Conservation (phyloP, 768 basidiomycete genomes). For the Lactarius hengduanensis region DNA sequence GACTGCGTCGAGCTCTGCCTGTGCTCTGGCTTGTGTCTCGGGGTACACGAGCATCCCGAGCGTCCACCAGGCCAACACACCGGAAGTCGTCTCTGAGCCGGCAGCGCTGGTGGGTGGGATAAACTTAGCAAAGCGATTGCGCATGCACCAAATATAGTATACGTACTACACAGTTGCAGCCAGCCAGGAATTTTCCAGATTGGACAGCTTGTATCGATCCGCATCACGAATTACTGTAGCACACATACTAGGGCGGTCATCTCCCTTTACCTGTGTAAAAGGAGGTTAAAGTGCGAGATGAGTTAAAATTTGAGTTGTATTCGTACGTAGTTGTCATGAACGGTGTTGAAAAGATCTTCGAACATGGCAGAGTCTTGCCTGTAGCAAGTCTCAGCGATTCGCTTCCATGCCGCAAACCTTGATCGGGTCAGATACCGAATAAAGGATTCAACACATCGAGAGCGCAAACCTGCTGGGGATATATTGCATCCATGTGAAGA, state of each 20-base stretch:
- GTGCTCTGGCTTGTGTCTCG: slow-evolving; percentile 23
- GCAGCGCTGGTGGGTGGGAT: slow-evolving; percentile 19
- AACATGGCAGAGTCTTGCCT: slow-evolving; percentile 25
- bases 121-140: not conserved
- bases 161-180: slow-evolving; percentile 30
- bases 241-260: slow-evolving; percentile 21
- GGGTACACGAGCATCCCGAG: slow-evolving; percentile 28
- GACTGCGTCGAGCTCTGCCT: slow-evolving; percentile 27
- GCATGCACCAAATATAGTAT: not conserved
- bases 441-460: not conserved
- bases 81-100: slow-evolving; percentile 26
- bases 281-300: not conserved
- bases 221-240: slow-evolving; percentile 21
- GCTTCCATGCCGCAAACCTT: slow-evolving; percentile 27
- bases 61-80: slow-evolving; percentile 28
- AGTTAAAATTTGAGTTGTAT: not conserved
- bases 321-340: slow-evolving; percentile 12
- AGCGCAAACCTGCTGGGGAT: slow-evolving; percentile 23
- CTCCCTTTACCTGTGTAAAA: slow-evolving; percentile 15
- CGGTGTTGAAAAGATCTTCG: slow-evolving; percentile 18
- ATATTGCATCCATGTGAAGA: slow-evolving; percentile 27
- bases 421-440: slow-evolving; percentile 1
- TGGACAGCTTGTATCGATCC: slow-evolving; percentile 17
- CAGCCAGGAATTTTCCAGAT: slow-evolving; percentile 28
- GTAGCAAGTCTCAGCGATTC: slow-evolving; percentile 19